phyloP scores from a whole-genome alignment of 805 yeast genomes.

The Alloascoidea hylecoeti region DNA sequence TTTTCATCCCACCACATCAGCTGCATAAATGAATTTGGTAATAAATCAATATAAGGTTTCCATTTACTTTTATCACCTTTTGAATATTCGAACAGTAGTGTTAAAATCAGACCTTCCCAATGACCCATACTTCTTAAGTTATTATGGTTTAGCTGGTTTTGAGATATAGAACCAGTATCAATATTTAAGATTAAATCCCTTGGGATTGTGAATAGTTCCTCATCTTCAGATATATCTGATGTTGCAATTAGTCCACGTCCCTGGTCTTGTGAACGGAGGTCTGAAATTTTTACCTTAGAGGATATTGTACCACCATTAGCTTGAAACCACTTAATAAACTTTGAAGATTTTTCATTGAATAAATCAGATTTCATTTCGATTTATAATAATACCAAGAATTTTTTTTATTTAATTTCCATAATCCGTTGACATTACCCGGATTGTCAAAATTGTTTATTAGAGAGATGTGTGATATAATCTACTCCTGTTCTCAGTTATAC shows the following conservation, averaged over 20 bases:
- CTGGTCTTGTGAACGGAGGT: slow-evolving; percentile 40
- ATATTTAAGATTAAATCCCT: slow-evolving; percentile 39
- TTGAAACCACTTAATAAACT: slow-evolving; percentile 31
- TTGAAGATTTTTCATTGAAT: no score
- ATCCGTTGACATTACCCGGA: no score
- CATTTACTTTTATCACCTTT: slow-evolving; percentile 39
- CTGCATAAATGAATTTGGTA: slow-evolving; percentile 52
- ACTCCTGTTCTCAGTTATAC: no score
- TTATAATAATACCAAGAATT: no score
- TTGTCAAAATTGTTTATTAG: no score
- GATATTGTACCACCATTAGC: slow-evolving; percentile 31
- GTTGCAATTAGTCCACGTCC: slow-evolving; percentile 71
- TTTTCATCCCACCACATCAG: slow-evolving; percentile 69
- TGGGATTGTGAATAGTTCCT: slow-evolving; percentile 59
- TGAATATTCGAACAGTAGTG: slow-evolving; percentile 47
- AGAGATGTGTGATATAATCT: no score
- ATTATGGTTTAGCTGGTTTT: slow-evolving; percentile 11
- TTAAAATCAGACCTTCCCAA: slow-evolving; percentile 70
- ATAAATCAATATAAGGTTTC: slow-evolving; percentile 54
- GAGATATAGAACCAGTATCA: slow-evolving; percentile 30
- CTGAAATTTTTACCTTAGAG: slow-evolving; percentile 42
- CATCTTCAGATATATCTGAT: slow-evolving; percentile 45
- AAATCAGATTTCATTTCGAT: no score
- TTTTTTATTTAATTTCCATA: no score
- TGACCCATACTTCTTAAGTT: slow-evolving; percentile 24